Base-by-base conservation (phyloP, 164 flowering plant genomes). In the Aristolochia californica region DNA sequence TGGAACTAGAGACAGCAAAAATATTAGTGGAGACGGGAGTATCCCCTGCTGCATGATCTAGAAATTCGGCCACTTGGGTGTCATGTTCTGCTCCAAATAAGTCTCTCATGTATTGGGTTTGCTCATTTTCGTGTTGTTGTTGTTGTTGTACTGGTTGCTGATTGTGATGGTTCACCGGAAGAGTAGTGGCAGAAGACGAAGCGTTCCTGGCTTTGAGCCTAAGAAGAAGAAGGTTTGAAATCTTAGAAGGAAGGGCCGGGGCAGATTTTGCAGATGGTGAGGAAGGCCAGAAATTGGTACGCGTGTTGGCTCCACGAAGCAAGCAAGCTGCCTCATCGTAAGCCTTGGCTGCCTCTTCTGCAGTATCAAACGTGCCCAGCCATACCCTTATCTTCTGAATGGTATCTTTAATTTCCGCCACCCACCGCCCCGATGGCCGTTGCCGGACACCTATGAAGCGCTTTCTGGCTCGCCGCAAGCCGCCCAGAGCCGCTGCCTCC, bases 271-370 rank as follows among this genome's bases (percentile, higher is more conserved):
- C 38, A 4, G 74, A 65, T 0, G 66, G 59, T 5, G 73, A 52
- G 28, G 62, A 49, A 10, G 77, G 66, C 65, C 95, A 78, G 56
- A 78, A 78, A 50, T 78, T 78, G 14, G 79, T 78, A 9, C 79
- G 66, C 15, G 82, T 78, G 24, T 78, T 78, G 45, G 79, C 58
- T 0, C 82, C 82, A 5, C 78, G 74, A 13, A 77, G 75, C 68
- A 77, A 58, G 66, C 81, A 74, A 30, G 78, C 81, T 1, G 81
- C 78, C 51, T 77, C 78, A 48, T 77, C 81, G 56, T 77, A 75
- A 28, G 81, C 81, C 51, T 78, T 68, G 12, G 81, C 81, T 17
- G 78, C 81, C 55, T 77, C 78, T 51, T 77, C 81, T 13, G 78
- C 81, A 0, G 78, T 77, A 50, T 77, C 78, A 16, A 70, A 77